phyloP scores from a whole-genome alignment of 78 protist genomes.

The Dictyostelium capitatum region DNA sequence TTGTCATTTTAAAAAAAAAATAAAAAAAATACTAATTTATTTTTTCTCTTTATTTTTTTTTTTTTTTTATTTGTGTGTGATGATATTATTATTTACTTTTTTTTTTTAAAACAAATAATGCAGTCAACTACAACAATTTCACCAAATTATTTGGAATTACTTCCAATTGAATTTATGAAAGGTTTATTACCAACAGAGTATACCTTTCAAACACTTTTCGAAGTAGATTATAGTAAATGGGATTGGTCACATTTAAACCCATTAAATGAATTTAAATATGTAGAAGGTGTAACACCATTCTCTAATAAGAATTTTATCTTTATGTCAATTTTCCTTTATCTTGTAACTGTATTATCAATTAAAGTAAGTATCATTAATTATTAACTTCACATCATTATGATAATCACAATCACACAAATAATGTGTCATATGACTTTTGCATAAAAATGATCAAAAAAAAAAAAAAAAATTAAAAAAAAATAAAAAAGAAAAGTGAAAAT shows the following conservation, averaged over 20 bases:
- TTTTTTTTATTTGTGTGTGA: not conserved
- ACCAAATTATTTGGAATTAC: constrained; percentile 2
- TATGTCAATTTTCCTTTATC: constrained; percentile 24
- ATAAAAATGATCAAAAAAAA: too few species aligned
- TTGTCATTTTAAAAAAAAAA: too few species aligned
- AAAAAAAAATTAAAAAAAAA: too few species aligned
- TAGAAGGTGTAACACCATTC: constrained; percentile 74
- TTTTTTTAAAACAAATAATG: not conserved
- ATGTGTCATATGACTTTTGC: too few species aligned
- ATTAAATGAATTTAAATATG: constrained; percentile 30
- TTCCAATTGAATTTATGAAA: constrained; percentile 49
- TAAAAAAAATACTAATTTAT: too few species aligned
- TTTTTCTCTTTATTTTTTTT: not conserved
- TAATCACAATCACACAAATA: too few species aligned
- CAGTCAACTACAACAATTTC: not conserved
- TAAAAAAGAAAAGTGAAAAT: not conserved
- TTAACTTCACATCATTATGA: not conserved
- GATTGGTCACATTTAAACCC: constrained; percentile 67
- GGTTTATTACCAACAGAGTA: constrained; percentile 32
- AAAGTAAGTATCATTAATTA: constrained; percentile 25
- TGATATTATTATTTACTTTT: not conserved
- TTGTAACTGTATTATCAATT: constrained; percentile 6
- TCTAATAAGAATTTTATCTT: constrained; percentile 68
- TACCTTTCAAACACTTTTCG: not conserved
- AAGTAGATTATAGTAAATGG: constrained; percentile 67